These are phyloP conservation scores for Aspergillus candidus DNA, from an alignment of 2,329 filamentous ascomycete genomes.

Conservation along the genomic window DNA sequence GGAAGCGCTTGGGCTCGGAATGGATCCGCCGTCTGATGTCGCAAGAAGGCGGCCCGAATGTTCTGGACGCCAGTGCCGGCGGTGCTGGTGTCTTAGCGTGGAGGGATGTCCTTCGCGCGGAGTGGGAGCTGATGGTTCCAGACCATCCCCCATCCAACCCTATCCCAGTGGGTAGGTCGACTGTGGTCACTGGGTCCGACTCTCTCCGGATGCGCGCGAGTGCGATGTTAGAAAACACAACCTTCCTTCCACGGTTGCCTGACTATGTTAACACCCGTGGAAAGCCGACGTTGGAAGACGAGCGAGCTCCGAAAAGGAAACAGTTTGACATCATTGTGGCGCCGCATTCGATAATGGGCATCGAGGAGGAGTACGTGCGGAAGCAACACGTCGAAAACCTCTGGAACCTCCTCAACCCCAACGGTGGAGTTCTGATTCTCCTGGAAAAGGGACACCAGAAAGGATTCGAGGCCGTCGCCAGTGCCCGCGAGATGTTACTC, in stretches of 20 bases:
- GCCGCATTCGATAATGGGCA: slow-evolving; percentile 70
- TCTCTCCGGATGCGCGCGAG: slow-evolving; percentile 69
- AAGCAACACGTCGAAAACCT: slow-evolving; percentile 78
- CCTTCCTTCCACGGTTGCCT: slow-evolving; percentile 84
- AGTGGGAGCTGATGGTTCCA: slow-evolving; percentile 66
- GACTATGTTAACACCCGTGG: slow-evolving; percentile 67
- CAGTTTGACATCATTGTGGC: slow-evolving; percentile 86
- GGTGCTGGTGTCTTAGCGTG: slow-evolving; percentile 58
- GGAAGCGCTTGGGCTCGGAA: slow-evolving; percentile 52
- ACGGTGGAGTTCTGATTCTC: slow-evolving; percentile 79
- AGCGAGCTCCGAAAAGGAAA: slow-evolving; percentile 57
- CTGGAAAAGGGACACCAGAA: slow-evolving; percentile 87
- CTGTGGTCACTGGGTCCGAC: slow-evolving; percentile 72
- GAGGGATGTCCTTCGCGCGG: slow-evolving; percentile 67
- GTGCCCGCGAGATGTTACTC: slow-evolving; percentile 72
- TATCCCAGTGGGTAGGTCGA: slow-evolving; percentile 59
- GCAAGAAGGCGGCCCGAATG: slow-evolving; percentile 51
- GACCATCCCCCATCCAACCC: slow-evolving; percentile 35
- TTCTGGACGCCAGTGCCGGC: slow-evolving; percentile 57
- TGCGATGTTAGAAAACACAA: slow-evolving; percentile 75
- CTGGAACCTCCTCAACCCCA: slow-evolving; percentile 76
- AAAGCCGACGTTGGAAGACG: slow-evolving; percentile 53
- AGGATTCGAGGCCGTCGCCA: slow-evolving; percentile 87
- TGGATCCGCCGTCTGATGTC: slow-evolving; percentile 54
- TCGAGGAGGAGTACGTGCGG: slow-evolving; percentile 69